Conservation (phyloP, 176 grass and related monocot species). For the Musa itinerans region DNA sequence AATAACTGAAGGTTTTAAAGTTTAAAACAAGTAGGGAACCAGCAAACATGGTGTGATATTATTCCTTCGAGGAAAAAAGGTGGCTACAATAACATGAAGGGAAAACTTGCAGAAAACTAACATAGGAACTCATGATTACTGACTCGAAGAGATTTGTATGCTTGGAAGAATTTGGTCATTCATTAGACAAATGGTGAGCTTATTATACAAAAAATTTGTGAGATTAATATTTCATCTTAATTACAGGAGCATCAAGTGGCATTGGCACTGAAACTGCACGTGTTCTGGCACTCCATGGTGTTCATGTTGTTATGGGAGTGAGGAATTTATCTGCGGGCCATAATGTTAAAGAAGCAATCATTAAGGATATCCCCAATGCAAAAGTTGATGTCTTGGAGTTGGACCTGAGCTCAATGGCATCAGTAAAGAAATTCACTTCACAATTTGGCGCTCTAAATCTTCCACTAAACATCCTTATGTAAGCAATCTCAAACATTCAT, state of each 20-base stretch:
- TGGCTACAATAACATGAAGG: too few relatives aligned
- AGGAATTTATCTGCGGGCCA: conserved; percentile 39
- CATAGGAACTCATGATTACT: too few relatives aligned
- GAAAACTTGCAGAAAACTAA: too few relatives aligned
- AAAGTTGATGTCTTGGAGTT: conserved; percentile 47
- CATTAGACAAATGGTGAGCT: neutral
- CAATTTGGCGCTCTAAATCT: conserved; percentile 40
- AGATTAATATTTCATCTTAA: neutral
- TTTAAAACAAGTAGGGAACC: too few relatives aligned
- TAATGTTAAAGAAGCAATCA: conserved; percentile 28
- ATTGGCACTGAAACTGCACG: conserved; percentile 58
- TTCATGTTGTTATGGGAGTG: conserved; percentile 47
- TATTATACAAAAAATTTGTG: neutral
- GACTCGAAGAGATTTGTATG: too few relatives aligned
- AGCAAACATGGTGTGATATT: too few relatives aligned
- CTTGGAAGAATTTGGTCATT: neutral
- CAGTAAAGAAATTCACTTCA: conserved; percentile 39
- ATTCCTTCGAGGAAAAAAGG: too few relatives aligned
- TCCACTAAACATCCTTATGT: conserved; percentile 60
- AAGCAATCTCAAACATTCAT: conserved; percentile 2
- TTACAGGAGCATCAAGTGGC: conserved; percentile 51
- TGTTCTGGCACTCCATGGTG: conserved; percentile 47
- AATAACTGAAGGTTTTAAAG: too few relatives aligned
- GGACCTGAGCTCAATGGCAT: conserved; percentile 66
- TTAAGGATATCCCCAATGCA: conserved; percentile 23